Base-by-base conservation (phyloP, 192 early-diverging fungal species). In the Coemansia guatemalensis region DNA sequence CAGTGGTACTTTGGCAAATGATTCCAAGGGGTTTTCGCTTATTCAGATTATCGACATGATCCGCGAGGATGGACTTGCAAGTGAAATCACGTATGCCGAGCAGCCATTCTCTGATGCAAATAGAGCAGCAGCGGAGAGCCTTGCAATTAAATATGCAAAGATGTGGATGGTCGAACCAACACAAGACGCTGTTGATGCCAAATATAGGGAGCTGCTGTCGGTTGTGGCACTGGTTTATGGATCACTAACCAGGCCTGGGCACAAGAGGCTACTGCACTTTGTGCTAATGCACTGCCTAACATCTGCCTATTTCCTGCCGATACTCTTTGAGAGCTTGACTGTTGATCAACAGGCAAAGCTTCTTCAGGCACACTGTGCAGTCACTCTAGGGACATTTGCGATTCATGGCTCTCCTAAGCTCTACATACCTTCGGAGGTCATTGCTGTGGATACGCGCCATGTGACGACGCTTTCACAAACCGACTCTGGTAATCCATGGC, bases 241-340 rank as follows among this genome's bases (percentile, higher is more conserved):
- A 48, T 73, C 75, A 0, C 48, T 56, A 11, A 72, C 75, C 41
- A 44, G 62, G 30, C 69, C 75, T 0, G 69, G 69, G 11, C 66
- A 72, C 44, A 56, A 32, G 5, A 60, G 8, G 61, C 55, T 29
- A 21, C 74, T 50, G 60, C 68, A 70, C 63, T 79, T 69, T 71
- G 53, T 27, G 29, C 64, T 64, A 41, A 83, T 63, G 83, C 86
- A 88, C 63, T 68, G 71, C 35, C 49, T 86, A 54, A 86, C 86
- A 1, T 83, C 84, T n/a, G 56, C 71, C 8, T 72, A 82, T 27
- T 85, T 85, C 49, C 25, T 85, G 14, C 84, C 85, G 35, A 73
- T 81, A 14, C 44, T 72, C 12, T 53, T 79, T 14, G 67, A 71
- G 44, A 27, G 27, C 8, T 29, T 88, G 26, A 23, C 80, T 0